Base-by-base conservation (phyloP, 192 early-diverging fungal species). In the Chytriomyces sp. region DNA sequence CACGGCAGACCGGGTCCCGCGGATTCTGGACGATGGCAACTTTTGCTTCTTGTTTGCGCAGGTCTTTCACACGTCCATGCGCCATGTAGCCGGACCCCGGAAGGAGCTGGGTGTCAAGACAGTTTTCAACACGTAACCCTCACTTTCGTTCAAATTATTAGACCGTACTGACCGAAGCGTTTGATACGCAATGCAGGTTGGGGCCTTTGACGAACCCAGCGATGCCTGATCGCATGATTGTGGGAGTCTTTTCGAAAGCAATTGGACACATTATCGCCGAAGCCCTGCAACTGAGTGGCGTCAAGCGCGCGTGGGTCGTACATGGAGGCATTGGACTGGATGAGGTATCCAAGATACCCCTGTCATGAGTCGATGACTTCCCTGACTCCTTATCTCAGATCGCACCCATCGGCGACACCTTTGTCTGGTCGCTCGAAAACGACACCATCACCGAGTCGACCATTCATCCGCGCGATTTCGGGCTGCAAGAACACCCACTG, bases 41-140 rank as follows among this genome's bases (percentile, higher is more conserved):
- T 99, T 94, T 72, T 96, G 94, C 70, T 99, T 99, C 74, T 76
- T 99, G 66, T 96, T 97, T 72, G 89, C 95, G 10, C 94, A 91
- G 76, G 90, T 80, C 2, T 99, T 92, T 76, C 94, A 99, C 73
- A 93, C 97, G 7, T 86, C 91, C 32, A 93, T 98, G 93, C 91
- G 89, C 44, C 79, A 89, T 64, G 86, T 94, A 12, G 89, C 90
- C 10, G 78, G 55, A 28, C 80, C 89, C 2, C 85, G 97, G 25
- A 88, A 88, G 39, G 95, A 99, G 77, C 81, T 99, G 5, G 97
- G 94, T 37, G 84, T 98, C 3, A 92, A 92, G 8, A 96, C 97
- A 3, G 89, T 96, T 30, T 96, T 99, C 83, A 99, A 99, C 68
- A 68, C 97, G 40, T 84, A 65, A n/a, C n/a, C n/a, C n/a, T n/a